phyloP scores from a whole-genome alignment of 2,329 filamentous ascomycete genomes.

The Colletotrichum phormii region DNA sequence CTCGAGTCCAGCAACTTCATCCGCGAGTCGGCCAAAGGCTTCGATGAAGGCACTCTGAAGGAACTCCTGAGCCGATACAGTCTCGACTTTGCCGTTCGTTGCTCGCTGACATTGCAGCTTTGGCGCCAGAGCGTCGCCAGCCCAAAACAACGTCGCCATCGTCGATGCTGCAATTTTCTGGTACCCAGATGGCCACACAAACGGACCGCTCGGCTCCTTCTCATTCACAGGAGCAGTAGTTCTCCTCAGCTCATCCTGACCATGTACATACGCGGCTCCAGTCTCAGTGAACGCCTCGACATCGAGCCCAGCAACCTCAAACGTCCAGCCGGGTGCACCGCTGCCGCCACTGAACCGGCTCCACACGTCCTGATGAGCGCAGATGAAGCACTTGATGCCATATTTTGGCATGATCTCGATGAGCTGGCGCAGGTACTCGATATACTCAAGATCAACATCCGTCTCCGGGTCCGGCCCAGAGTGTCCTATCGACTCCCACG shows the following conservation, averaged over 20 bases:
- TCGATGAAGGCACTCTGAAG: constrained; percentile 49
- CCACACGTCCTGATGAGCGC: constrained; percentile 57
- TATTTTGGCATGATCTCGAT: constrained; percentile 51
- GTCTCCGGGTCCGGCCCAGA: constrained; percentile 44
- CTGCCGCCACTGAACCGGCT: constrained; percentile 55
- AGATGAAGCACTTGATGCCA: constrained; percentile 55
- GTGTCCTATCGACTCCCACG: constrained; percentile 54
- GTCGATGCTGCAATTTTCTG: constrained; percentile 51
- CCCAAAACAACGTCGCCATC: constrained; percentile 45
- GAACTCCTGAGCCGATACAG: constrained; percentile 43
- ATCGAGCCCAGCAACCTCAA: constrained; percentile 53
- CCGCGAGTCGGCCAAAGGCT: constrained; percentile 49
- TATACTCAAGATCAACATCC: constrained; percentile 53
- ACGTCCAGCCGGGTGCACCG: constrained; percentile 55
- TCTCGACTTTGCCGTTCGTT: background rate
- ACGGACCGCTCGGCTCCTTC: constrained; percentile 49
- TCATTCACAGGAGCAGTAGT: constrained; percentile 41
- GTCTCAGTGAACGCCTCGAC: constrained; percentile 46
- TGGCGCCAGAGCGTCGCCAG: constrained; percentile 42
- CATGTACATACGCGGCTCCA: constrained; percentile 48
- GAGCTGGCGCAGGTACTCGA: constrained; percentile 50
- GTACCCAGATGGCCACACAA: constrained; percentile 51
- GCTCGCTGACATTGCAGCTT: constrained; percentile 37
- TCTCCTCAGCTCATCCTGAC: constrained; percentile 47
- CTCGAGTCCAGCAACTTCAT: constrained; percentile 46